Conservation (phyloP, 2,329 filamentous ascomycete genomes). For the Botrytis medusae region DNA sequence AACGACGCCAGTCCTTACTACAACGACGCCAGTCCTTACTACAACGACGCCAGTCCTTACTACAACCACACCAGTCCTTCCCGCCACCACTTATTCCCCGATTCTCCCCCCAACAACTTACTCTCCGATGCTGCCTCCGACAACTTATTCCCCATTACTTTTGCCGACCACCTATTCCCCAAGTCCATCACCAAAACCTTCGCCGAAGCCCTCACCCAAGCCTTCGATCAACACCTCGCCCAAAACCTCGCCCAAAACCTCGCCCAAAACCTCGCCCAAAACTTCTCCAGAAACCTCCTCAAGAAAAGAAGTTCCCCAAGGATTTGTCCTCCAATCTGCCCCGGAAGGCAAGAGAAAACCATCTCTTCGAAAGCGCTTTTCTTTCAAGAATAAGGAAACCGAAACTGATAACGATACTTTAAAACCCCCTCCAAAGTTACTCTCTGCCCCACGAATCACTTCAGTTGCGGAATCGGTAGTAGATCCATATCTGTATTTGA, state of each 20-base stretch:
- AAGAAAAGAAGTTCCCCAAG: background rate
- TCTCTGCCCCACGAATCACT: conserved; percentile 8
- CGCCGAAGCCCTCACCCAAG: background rate
- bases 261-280: background rate
- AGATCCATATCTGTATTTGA: conserved; percentile 23
- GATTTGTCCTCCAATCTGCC: conserved; percentile 17
- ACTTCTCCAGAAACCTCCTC: background rate
- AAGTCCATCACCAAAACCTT: conserved; percentile 1
- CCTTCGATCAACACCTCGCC: background rate
- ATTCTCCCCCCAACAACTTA: background rate
- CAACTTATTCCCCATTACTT: conserved; percentile 6
- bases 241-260: background rate
- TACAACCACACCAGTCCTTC: background rate
- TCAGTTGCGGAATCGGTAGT: conserved; percentile 21
- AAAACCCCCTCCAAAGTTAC: background rate
- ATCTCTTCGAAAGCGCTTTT: conserved; percentile 37
- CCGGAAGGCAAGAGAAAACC: conserved; percentile 32
- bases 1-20: conserved; percentile 15
- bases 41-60: background rate
- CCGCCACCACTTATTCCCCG: background rate
- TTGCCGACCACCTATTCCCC: conserved; percentile 5
- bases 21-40: conserved; percentile 11
- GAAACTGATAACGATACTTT: conserved; percentile 27
- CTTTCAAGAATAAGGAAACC: conserved; percentile 34
- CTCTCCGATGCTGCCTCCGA: background rate